phyloP scores from a whole-genome alignment of 1,139 yeast genomes.

The Cylindricascospora bacillispora region DNA sequence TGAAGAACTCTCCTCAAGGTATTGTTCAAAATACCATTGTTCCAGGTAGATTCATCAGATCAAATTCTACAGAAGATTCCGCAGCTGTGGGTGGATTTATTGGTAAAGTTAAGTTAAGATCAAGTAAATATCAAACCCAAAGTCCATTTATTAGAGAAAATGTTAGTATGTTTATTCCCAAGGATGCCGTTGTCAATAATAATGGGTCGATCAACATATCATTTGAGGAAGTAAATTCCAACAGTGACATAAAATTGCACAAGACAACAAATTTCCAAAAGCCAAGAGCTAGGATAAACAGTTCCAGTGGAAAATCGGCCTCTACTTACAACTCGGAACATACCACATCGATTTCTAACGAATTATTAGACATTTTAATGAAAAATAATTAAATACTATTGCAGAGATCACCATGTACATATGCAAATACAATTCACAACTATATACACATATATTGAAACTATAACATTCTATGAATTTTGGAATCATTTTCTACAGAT shows the following conservation, averaged over 20 bases:
- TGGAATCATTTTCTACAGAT: conserved; percentile 20
- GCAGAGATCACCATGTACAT: too few relatives aligned
- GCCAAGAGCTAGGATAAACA: too few relatives aligned
- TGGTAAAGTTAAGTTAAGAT: conserved; percentile 20
- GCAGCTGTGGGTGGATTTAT: conserved; percentile 74
- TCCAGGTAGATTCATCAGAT: conserved; percentile 56
- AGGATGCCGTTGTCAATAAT: conserved; percentile 17
- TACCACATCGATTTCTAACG: too few relatives aligned
- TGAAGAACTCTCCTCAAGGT: conserved; percentile 67
- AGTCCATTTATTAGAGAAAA: conserved; percentile 23
- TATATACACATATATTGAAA: too few relatives aligned
- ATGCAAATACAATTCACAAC: too few relatives aligned
- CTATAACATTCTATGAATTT: conserved; percentile 25
- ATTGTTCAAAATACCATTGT: conserved; percentile 43
- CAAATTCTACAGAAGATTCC: conserved; percentile 24
- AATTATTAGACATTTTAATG: too few relatives aligned
- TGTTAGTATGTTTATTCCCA: conserved; percentile 19
- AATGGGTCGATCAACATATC: conserved; percentile 18
- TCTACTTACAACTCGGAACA: too few relatives aligned
- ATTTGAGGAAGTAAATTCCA: too few relatives aligned
- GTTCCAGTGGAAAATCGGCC: too few relatives aligned
- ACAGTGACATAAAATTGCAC: too few relatives aligned
- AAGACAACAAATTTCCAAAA: too few relatives aligned
- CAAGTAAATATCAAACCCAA: conserved; percentile 15
- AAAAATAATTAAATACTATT: too few relatives aligned